Base-by-base conservation (phyloP, 2,329 filamentous ascomycete species). In the Bipolaris zeicola region DNA sequence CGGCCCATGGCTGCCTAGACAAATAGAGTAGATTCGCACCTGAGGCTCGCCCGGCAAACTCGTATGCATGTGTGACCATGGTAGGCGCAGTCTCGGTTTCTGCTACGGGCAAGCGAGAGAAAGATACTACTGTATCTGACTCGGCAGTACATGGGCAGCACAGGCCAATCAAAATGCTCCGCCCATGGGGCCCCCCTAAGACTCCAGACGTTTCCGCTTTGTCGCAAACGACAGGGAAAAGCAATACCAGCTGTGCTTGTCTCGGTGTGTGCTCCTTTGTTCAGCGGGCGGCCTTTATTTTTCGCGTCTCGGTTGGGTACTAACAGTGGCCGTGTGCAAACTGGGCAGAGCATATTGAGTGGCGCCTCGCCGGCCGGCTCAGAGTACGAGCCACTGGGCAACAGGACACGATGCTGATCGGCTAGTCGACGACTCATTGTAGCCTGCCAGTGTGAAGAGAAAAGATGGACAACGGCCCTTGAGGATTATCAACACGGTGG, bases 281-380 rank as follows among this genome's bases (percentile, higher is more conserved):
- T 54, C 62, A 51, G 50, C 31, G 38, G 18, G 43, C 67, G 64
- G 67, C 63, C 64, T 63, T 58, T 36, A 26, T 26, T 56, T 56
- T 45, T 33, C 18, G 51, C 55, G 54, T 66, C 64, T 48, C 54
- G 55, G 53, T 37, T 31, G 64, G 60, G 36, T 22, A 16, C 16
- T 16, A 46, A 34, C 55, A 52, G 43, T 68, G 64, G 67, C 65
- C 58, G 18, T 38, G 50, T 46, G 49, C 45, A 58, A 50, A 45
- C 55, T 53, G 33, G 38, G 62, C 42, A 42, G 36, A 26, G 37
- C 45, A 58, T 10, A 44, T 52, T 34, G 28, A 31, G 28, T 31
- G n/a, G 36, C 43, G 52, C 49, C 41, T 48, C 61, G 5, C 56
- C 43, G 28, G 28, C 31, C 20, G 33, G 18, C 24, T 14, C 39